Percentiles rank a stretch among this genome's conserved stretches.
phyloP scores from a whole-genome alignment of 176 grass and related monocot species.

The Ensete ventricosum region DNA sequence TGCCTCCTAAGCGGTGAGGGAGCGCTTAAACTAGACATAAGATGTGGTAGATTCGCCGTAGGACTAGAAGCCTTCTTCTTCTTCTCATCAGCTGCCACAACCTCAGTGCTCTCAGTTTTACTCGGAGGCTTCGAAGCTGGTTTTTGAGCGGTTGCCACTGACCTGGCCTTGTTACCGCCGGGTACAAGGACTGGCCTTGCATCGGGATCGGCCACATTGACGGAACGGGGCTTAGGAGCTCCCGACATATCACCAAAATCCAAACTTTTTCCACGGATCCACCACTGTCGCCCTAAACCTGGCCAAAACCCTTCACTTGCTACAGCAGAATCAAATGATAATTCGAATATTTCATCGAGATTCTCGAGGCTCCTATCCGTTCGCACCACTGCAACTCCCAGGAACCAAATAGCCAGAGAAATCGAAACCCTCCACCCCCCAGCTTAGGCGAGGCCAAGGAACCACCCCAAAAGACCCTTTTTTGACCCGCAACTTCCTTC shows the following conservation, averaged over 20 bases:
- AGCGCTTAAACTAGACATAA: slow-evolving; percentile 8
- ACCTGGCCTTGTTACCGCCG: slow-evolving; percentile 62
- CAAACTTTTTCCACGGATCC: slow-evolving; percentile 14
- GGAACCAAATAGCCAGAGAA: neutral
- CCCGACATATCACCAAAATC: slow-evolving; percentile 48
- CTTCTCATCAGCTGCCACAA: neutral
- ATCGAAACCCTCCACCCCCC: neutral
- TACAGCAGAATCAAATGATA: neutral
- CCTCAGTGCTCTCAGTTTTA: slow-evolving; percentile 28
- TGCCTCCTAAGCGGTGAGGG: slow-evolving; percentile 32
- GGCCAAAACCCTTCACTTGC: slow-evolving; percentile 14
- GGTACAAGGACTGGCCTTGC: slow-evolving; percentile 64
- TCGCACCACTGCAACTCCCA: neutral
- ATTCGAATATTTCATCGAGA: neutral
- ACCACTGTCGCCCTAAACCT: slow-evolving; percentile 15
- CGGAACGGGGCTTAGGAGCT: slow-evolving; percentile 52
- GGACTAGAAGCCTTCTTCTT: slow-evolving; percentile 15
- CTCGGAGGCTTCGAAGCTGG: slow-evolving; percentile 43
- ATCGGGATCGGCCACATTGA: slow-evolving; percentile 49
- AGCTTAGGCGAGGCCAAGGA: neutral
- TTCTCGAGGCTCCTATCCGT: neutral
- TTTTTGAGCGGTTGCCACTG: slow-evolving; percentile 31
- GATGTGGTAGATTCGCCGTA: neutral
- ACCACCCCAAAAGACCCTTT: neutral
- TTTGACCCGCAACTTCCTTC: neutral